phyloP scores from a whole-genome alignment of 805 yeast genomes.

The Yarrowia osloensis region DNA sequence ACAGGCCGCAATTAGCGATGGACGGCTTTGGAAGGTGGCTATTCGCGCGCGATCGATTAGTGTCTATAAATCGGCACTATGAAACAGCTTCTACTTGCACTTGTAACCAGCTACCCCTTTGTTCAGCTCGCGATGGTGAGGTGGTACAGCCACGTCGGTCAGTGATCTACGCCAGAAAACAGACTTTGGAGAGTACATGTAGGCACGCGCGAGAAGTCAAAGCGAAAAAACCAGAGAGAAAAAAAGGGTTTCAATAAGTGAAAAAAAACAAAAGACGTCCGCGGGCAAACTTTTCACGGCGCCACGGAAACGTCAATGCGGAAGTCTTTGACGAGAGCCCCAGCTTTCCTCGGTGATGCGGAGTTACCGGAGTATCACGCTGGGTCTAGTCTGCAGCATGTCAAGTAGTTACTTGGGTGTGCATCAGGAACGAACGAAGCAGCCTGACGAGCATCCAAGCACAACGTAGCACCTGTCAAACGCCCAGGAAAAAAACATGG shows the following conservation, averaged over 20 bases:
- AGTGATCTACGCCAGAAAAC: slow-evolving; percentile 15
- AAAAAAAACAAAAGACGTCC: not conserved
- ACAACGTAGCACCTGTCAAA: not conserved
- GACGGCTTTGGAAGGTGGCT: too few species aligned
- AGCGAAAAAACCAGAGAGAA: not conserved
- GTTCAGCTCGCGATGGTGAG: not conserved
- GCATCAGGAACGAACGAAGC: not conserved
- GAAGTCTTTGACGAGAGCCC: slow-evolving; percentile 11
- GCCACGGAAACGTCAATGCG: slow-evolving; percentile 8
- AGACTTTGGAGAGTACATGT: not conserved
- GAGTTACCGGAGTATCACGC: not conserved
- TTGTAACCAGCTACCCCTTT: slow-evolving; percentile 11
- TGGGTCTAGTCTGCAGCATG: not conserved
- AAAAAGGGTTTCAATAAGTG: not conserved
- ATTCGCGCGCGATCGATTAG: too few species aligned
- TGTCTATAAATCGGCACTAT: too few species aligned
- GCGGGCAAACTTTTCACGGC: not conserved
- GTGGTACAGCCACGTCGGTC: slow-evolving; percentile 8
- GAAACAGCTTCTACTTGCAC: too few species aligned
- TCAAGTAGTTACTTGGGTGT: not conserved
- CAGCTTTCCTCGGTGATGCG: slow-evolving; percentile 1
- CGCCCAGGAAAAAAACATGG: not conserved
- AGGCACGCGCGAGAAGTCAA: slow-evolving; percentile 4
- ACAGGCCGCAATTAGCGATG: not conserved
- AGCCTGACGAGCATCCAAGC: not conserved